These are phyloP conservation scores for Lolium rigidum DNA, from an alignment of 176 grass and related monocot species.

Conservation along the genomic window DNA sequence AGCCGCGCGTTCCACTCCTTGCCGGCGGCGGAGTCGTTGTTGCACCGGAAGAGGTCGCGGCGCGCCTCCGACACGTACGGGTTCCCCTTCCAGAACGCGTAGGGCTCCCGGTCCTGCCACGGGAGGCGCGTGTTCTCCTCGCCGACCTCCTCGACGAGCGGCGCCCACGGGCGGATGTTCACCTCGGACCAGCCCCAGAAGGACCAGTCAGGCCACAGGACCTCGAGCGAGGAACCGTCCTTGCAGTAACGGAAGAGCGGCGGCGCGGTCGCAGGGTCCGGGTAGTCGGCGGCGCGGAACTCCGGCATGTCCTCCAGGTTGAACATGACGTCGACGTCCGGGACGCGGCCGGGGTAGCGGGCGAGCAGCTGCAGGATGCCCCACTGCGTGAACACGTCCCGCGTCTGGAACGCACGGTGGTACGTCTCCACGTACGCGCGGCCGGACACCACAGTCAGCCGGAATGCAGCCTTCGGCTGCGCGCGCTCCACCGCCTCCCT, in stretches of 20 bases:
- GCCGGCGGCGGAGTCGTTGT: slow-evolving; percentile 44
- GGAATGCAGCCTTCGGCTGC: slow-evolving; percentile 53
- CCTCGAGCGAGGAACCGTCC: neutral
- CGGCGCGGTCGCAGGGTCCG: slow-evolving; percentile 19
- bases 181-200: slow-evolving; percentile 21
- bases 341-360: slow-evolving; percentile 73
- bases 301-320: slow-evolving; percentile 69
- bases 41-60: slow-evolving; percentile 66
- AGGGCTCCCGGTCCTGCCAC: slow-evolving; percentile 67
- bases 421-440: slow-evolving; percentile 70
- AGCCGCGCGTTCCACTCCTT: slow-evolving; percentile 50
- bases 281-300: neutral
- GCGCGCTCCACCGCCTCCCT: slow-evolving; percentile 55
- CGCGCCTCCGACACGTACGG: slow-evolving; percentile 41
- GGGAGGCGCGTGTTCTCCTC: slow-evolving; percentile 26
- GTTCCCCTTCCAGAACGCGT: slow-evolving; percentile 90
- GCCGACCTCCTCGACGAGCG: slow-evolving; percentile 59
- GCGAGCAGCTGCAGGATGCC: slow-evolving; percentile 77
- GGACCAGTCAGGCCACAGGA: too few relatives aligned
- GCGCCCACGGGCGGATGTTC: slow-evolving; percentile 67
- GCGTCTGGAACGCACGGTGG: slow-evolving; percentile 53
- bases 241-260: slow-evolving; percentile 90
- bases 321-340: slow-evolving; percentile 91
- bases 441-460: slow-evolving; percentile 51
- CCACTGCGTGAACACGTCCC: slow-evolving; percentile 56